Percentiles rank a stretch among this genome's conserved stretches.
These are phyloP conservation scores for Gelatoporia subvermispora DNA, from an alignment of 768 basidiomycete species.

Conservation along the genomic window DNA sequence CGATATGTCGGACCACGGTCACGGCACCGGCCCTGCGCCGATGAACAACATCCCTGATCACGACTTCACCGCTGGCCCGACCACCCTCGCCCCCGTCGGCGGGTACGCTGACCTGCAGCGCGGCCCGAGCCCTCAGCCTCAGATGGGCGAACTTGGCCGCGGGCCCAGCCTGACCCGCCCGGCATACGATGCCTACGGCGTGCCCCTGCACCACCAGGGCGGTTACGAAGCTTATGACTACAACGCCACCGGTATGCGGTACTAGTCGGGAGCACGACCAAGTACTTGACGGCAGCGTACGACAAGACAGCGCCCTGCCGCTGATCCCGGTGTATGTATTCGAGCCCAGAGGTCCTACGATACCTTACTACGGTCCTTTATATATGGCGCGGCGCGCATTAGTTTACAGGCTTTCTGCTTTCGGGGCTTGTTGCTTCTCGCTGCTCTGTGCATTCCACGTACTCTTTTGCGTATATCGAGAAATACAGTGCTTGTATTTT, in stretches of 20 bases:
- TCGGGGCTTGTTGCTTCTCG: background rate
- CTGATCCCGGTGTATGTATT: constrained; percentile 14
- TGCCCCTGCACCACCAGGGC: constrained; percentile 60
- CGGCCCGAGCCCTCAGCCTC: constrained; percentile 65
- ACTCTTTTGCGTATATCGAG: constrained; percentile 4
- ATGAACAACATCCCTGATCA: constrained; percentile 59
- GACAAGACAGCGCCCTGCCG: background rate
- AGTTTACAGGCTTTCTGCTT: background rate
- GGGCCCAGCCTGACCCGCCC: constrained; percentile 43
- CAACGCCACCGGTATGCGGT: constrained; percentile 13
- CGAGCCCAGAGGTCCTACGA: constrained; percentile 14
- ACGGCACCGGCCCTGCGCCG: constrained; percentile 18
- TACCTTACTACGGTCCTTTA: constrained; percentile 11
- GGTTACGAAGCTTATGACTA: constrained; percentile 28
- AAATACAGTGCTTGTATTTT: constrained; percentile 4
- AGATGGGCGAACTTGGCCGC: constrained; percentile 50
- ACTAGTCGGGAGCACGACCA: constrained; percentile 10
- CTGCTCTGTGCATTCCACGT: background rate
- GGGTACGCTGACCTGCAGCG: constrained; percentile 82
- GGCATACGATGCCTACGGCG: constrained; percentile 48
- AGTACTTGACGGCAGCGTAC: constrained; percentile 1
- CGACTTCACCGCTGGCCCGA: constrained; percentile 67
- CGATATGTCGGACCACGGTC: constrained; percentile 28
- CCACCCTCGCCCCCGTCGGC: constrained; percentile 59
- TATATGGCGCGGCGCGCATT: background rate